These are phyloP conservation scores for Penicillium robsamsonii DNA, from an alignment of 495 filamentous ascomycete genomes.

Conservation along the genomic window DNA sequence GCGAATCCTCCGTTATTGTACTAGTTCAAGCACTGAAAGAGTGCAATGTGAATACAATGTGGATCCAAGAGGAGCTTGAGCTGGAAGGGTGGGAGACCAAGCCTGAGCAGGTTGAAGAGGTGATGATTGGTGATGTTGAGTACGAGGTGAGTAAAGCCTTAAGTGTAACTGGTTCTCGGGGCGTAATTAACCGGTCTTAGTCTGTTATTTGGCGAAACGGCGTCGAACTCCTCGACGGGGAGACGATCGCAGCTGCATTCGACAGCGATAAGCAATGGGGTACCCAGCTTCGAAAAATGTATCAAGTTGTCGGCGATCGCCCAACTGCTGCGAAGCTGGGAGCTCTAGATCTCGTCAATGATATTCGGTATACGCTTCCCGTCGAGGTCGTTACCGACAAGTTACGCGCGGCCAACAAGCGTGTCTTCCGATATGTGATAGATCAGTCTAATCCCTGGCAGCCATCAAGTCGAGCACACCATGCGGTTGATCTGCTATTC, in stretches of 20 bases:
- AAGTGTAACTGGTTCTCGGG: neutral
- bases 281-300: slow-evolving; percentile 35
- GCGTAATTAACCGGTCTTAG: slow-evolving; percentile 14
- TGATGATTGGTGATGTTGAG: slow-evolving; percentile 44
- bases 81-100: slow-evolving; percentile 33
- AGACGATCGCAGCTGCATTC: slow-evolving; percentile 34
- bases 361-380: slow-evolving; percentile 34
- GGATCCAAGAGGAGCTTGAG: slow-evolving; percentile 39
- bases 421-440: slow-evolving; percentile 40
- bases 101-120: slow-evolving; percentile 36
- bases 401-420: slow-evolving; percentile 26
- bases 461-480: slow-evolving; percentile 40
- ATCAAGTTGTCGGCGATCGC: slow-evolving; percentile 35
- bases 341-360: slow-evolving; percentile 38
- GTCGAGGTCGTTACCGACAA: slow-evolving; percentile 38
- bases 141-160: slow-evolving; percentile 30
- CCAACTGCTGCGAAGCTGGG: slow-evolving; percentile 41
- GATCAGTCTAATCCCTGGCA: slow-evolving; percentile 48
- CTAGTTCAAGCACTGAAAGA: slow-evolving; percentile 34
- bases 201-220: slow-evolving; percentile 46
- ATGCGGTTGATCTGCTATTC: slow-evolving; percentile 46
- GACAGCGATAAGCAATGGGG: slow-evolving; percentile 30
- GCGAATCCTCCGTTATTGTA: slow-evolving; percentile 25
- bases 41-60: slow-evolving; percentile 41
- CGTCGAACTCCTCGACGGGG: slow-evolving; percentile 31